Percentiles rank a stretch among this genome's conserved stretches.
These are phyloP conservation scores for Pseudopyricularia cyperi DNA, from an alignment of 2,329 filamentous ascomycete species.

Conservation along the genomic window DNA sequence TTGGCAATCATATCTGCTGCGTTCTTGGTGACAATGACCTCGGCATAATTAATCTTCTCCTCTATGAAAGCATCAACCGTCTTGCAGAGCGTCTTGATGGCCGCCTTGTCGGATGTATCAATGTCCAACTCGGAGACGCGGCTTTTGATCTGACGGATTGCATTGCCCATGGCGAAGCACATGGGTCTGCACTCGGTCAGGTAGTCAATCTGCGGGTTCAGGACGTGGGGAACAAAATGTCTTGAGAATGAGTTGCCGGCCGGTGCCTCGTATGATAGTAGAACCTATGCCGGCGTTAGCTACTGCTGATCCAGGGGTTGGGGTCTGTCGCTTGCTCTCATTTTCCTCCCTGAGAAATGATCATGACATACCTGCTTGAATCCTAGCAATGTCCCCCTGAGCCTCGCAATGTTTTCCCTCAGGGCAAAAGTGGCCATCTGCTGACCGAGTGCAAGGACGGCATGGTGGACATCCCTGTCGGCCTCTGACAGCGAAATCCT, in stretches of 20 bases:
- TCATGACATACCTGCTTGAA: slow-evolving; percentile 59
- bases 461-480: slow-evolving; percentile 72
- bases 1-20: slow-evolving; percentile 64
- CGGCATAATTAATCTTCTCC: slow-evolving; percentile 78
- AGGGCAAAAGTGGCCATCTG: slow-evolving; percentile 84
- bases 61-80: slow-evolving; percentile 83
- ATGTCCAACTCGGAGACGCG: slow-evolving; percentile 85
- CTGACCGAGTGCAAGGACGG: slow-evolving; percentile 72
- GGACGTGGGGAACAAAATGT: slow-evolving; percentile 79
- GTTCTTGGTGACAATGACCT: slow-evolving; percentile 69
- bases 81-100: slow-evolving; percentile 65
- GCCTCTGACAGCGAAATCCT: slow-evolving; percentile 41
- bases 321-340: neutral
- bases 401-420: slow-evolving; percentile 76
- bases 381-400: slow-evolving; percentile 75
- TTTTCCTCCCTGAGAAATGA: neutral
- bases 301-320: neutral
- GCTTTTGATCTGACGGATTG: slow-evolving; percentile 87
- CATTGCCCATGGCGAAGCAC: slow-evolving; percentile 94
- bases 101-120: slow-evolving; percentile 66
- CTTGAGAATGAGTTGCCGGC: slow-evolving; percentile 72
- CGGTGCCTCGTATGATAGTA: slow-evolving; percentile 85
- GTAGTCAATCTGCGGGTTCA: slow-evolving; percentile 92
- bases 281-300: slow-evolving; percentile 46
- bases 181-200: slow-evolving; percentile 88